Evolutionary conservation across 148 eudicot genomes (phyloP).

Genomic region (Rhododendron vialii): DNA sequence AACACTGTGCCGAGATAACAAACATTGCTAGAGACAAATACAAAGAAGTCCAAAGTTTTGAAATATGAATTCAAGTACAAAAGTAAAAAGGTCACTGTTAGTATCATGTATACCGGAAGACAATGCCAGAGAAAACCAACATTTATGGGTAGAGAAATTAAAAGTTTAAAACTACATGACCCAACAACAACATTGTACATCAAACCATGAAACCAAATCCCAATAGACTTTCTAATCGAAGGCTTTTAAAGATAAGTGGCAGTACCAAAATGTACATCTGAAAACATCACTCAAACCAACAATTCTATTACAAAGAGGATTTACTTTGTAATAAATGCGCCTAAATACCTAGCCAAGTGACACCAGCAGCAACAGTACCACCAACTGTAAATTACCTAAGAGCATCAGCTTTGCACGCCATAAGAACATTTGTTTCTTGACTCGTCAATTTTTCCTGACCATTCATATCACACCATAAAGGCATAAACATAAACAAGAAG

Average conservation of each 20-base stretch:
- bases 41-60: not conserved
- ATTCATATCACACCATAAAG: not conserved
- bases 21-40: not conserved
- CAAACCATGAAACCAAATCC: not conserved
- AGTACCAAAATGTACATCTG: not conserved
- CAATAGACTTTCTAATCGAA: not conserved
- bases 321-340: not conserved
- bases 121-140: not conserved
- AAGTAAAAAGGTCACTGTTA: not conserved
- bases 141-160: not conserved
- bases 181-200: not conserved
- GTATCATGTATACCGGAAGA: not conserved
- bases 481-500: too few species aligned
- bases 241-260: not conserved
- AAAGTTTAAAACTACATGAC: not conserved
- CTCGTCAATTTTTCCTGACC: slow-evolving; percentile 32
- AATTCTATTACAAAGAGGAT: not conserved
- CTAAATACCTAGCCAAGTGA: slow-evolving; percentile 42
- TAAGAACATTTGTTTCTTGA: slow-evolving; percentile 34
- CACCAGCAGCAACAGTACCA: slow-evolving; percentile 22
- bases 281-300: not conserved
- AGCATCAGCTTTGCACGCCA: slow-evolving; percentile 32
- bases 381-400: slow-evolving; percentile 31
- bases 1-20: not conserved
- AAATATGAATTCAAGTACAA: not conserved